These are phyloP conservation scores for Phytophthora vignae DNA, from an alignment of 352 stramenopile genomes.

Conservation along the genomic window DNA sequence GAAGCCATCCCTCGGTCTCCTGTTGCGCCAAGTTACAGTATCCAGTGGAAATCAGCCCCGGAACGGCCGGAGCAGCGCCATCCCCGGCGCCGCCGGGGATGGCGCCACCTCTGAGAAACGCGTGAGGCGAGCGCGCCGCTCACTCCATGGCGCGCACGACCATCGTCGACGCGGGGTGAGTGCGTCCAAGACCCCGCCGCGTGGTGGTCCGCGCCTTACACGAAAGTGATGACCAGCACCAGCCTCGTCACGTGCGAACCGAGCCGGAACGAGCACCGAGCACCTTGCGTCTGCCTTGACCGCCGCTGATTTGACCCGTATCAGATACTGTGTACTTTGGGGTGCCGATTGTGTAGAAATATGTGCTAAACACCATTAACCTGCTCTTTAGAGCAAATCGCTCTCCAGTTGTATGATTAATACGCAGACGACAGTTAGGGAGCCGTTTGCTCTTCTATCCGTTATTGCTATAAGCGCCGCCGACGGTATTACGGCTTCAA, in stretches of 20 bases:
- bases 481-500: background rate
- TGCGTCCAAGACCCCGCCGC: no score
- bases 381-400: no score
- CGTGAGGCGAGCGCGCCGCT: conserved; percentile 16
- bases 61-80: background rate
- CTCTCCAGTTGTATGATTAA: no score
- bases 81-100: no score
- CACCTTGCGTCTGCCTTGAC: background rate
- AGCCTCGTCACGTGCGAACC: background rate
- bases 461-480: no score
- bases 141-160: conserved; percentile 5
- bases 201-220: no score
- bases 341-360: background rate
- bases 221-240: background rate
- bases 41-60: conserved; percentile 20
- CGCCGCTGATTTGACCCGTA: background rate
- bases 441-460: no score
- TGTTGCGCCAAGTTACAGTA: conserved; percentile 4
- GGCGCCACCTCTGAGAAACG: conserved; percentile 10
- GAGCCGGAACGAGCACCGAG: background rate
- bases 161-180: background rate
- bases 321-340: conserved; percentile 2
- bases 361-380: no score
- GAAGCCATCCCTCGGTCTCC: background rate
- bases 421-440: no score